Base-by-base conservation (phyloP, 1,284 basidiomycete genomes). In the Microbotryum violaceum region DNA sequence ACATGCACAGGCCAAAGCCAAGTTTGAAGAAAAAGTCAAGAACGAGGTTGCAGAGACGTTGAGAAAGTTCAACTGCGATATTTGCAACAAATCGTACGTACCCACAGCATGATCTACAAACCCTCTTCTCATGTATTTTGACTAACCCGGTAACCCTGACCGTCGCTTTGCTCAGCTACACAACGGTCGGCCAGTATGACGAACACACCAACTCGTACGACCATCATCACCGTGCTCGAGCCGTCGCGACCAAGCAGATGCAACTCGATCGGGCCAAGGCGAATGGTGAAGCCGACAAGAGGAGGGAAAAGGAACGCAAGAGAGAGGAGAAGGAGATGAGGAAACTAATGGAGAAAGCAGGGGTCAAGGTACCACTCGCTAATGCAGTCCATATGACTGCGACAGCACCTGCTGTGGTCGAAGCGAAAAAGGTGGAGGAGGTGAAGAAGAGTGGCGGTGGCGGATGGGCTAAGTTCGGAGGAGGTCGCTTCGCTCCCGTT, bases 151-250 rank as follows among this genome's bases (percentile, higher is more conserved):
- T 6, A 31, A 6, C 6, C 27, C 27, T 6, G 27, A 6, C 27
- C 31, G n/a, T 42, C n/a, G 33, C 52, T 54, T 37, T 21, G 88
- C 75, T 80, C 84, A 33, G 63, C 42, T 54, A 61, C 62, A 2
- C 31, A 72, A 89, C 81, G 55, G 86, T 88, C 33, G 83, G 85
- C 1, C 87, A 88, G 70, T 89, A 87, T 69, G 87, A 89, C 67
- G 87, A 60, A 56, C 50, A 58, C 56, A 51, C 50, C 49, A 52
- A 62, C 56, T 58, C 57, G 37, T 58, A 58, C 25, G 57, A 58
- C 42, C 57, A 58, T 16, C 57, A 58, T 37, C 57, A 58, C 42
- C 49, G 37, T 12, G 57, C 57, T 14, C 57, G 57, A n/a, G 48
- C 50, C 20, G 49, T 58, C n/a, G 57, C 57, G 5, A 46, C 47